Conservation (phyloP, 805 yeast species). For the Candida nemodendra region DNA sequence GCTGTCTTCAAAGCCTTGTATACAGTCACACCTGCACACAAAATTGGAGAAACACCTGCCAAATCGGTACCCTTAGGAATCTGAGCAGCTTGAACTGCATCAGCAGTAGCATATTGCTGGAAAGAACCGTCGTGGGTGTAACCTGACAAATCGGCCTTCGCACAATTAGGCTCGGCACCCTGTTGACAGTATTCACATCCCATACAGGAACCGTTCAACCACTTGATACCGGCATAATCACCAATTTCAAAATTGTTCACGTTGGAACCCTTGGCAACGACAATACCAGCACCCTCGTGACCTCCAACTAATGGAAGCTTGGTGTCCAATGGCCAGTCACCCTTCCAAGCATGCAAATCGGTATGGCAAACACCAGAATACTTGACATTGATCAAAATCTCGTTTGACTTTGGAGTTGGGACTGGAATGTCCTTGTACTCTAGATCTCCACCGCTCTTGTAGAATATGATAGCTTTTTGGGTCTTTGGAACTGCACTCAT, state of each 20-base stretch:
- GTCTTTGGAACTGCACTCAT: constrained; percentile 40
- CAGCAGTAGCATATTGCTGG: constrained; percentile 88
- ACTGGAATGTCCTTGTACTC: constrained; percentile 68
- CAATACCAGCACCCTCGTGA: constrained; percentile 82
- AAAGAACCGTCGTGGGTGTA: constrained; percentile 88
- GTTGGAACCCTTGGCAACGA: constrained; percentile 65
- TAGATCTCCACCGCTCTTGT: constrained; percentile 57
- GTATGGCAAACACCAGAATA: constrained; percentile 91
- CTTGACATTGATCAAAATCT: constrained; percentile 71
- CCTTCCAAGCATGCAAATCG: constrained; percentile 85
- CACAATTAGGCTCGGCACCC: constrained; percentile 69
- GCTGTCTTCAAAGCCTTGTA: constrained; percentile 88
- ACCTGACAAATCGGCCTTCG: constrained; percentile 71
- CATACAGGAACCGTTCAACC: constrained; percentile 73
- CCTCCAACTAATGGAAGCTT: constrained; percentile 75
- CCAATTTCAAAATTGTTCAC: constrained; percentile 69
- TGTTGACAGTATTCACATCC: constrained; percentile 63
- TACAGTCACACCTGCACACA: constrained; percentile 89
- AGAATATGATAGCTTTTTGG: constrained; percentile 67
- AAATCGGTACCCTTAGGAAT: constrained; percentile 71
- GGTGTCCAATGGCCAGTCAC: constrained; percentile 79
- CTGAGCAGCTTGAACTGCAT: constrained; percentile 81
- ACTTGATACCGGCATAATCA: constrained; percentile 74
- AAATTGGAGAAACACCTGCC: constrained; percentile 74
- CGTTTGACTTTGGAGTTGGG: constrained; percentile 69